Evolutionary conservation across 768 basidiomycete genomes (phyloP).

Genomic region (Phylloporus rhodoxanthus): DNA sequence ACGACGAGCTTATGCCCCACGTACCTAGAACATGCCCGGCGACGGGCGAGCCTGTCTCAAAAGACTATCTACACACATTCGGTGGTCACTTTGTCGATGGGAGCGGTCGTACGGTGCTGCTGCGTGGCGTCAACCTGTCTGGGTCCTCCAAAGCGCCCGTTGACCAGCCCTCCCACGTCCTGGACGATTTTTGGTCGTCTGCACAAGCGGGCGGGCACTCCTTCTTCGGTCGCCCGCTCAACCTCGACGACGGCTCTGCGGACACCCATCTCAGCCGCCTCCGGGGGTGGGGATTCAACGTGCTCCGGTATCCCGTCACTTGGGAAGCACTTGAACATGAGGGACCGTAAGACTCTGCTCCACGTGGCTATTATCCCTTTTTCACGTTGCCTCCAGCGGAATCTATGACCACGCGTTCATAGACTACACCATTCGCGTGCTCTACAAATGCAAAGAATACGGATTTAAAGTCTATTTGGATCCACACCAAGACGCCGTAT

Average conservation of each 20-base stretch:
- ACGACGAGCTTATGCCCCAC: conserved; percentile 17
- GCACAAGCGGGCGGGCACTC: conserved; percentile 64
- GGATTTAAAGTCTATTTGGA: conserved; percentile 92
- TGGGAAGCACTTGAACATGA: conserved; percentile 95
- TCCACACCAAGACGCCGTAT: conserved; percentile 91
- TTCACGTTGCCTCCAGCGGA: conserved; percentile 45
- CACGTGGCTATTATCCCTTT: not conserved
- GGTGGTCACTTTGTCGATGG: conserved; percentile 69
- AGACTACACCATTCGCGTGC: conserved; percentile 80
- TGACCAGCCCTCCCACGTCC: conserved; percentile 57
- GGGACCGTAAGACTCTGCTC: conserved; percentile 71
- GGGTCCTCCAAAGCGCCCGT: conserved; percentile 83
- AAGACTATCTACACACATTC: conserved; percentile 55
- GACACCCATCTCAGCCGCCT: conserved; percentile 84
- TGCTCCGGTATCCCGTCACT: conserved; percentile 74
- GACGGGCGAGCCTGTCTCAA: conserved; percentile 12
- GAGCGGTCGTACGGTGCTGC: conserved; percentile 66
- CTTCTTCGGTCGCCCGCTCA: conserved; percentile 75
- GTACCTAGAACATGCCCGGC: conserved; percentile 15
- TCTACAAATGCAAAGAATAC: conserved; percentile 87
- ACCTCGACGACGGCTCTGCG: conserved; percentile 78
- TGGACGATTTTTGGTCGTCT: conserved; percentile 76
- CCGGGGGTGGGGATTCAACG: conserved; percentile 90
- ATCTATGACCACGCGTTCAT: conserved; percentile 89
- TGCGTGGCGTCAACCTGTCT: conserved; percentile 93